Base-by-base conservation (phyloP, 2,329 filamentous ascomycete species). In the Akanthomyces uredinophilus region DNA sequence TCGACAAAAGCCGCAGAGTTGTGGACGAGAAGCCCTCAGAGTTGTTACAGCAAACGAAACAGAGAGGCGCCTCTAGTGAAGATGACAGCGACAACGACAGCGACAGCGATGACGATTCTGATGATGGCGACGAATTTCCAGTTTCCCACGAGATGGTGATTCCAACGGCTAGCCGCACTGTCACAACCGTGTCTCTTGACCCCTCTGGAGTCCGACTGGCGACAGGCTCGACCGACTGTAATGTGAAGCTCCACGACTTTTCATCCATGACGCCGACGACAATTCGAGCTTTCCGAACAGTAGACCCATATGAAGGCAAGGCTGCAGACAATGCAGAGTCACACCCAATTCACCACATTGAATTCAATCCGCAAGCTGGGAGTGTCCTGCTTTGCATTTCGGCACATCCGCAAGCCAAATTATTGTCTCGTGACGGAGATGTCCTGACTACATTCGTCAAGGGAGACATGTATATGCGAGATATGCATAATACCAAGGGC, bases 401-500 rank as follows among this genome's bases (percentile, higher is more conserved):
- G 8, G 92, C 94, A 7, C 91, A 94, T 46, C 88, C 94, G 1
- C 94, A 98, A 73, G 91, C 94, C 14, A 93, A 92, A 73, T 87
- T 99, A 27, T 82, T 98, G 73, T 91, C 86, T 68, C 87, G 95
- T 70, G 94, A 99, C 77, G 95, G 95, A 44, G 91, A 96, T 50
- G 82, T 90, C 8, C 69, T 96, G 54, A 88, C 89, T 1, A 92
- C 97, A 71, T 98, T 96, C 67, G 89, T 92, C 68, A 99, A 99
- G 77, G 95, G 95, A 51, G 95, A 99, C 73, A 98, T 98, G 93
- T 99, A 99, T 70, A 78, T 99, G 67, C 85, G 94, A 60, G 95
- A 99, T 73, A 96, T 98, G 89, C 86, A 97, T 75, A 93, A 98
- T 73, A 99, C 95, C 5, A 98, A 97, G 73, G 95, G 95, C 1